A percentile compares a stretch with the other conserved stretches of the same genome.
These are phyloP conservation scores for Aurantiochytrium sp. DNA, from an alignment of 108 stramenopile genomes.

Conservation along the genomic window DNA sequence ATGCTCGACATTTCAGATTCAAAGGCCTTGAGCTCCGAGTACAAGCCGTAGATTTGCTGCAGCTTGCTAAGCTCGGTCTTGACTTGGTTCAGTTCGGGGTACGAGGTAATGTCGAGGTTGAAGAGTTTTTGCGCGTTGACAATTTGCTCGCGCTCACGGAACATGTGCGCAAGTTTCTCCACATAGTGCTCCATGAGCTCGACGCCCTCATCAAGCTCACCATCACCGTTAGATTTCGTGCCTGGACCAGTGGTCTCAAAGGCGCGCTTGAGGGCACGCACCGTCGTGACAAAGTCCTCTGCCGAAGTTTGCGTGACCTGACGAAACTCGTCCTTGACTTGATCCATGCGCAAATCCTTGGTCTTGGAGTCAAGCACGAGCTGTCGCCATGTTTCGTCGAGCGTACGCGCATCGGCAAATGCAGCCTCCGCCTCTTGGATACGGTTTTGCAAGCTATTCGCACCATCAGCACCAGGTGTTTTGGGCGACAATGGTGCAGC, in stretches of 20 bases:
- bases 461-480: neutral
- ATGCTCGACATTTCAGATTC: conserved; percentile 30
- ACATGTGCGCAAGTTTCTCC: conserved; percentile 12
- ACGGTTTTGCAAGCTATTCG: neutral
- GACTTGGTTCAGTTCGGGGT: conserved; percentile 45
- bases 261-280: conserved; percentile 8
- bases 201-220: conserved; percentile 52
- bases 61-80: conserved; percentile 34
- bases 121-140: conserved; percentile 61
- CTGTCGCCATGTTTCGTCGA: conserved; percentile 31
- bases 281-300: conserved; percentile 37
- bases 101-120: conserved; percentile 45
- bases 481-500: neutral
- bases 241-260: conserved; percentile 47
- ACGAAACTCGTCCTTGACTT: conserved; percentile 54
- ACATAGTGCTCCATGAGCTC: conserved; percentile 40
- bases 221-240: conserved; percentile 19
- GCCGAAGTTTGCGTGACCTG: conserved; percentile 51
- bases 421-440: conserved; percentile 31
- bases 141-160: conserved; percentile 29
- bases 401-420: conserved; percentile 22
- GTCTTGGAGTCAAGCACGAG: conserved; percentile 45
- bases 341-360: conserved; percentile 48
- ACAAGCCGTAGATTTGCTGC: conserved; percentile 39
- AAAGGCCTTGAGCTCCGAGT: conserved; percentile 50